These are phyloP conservation scores for Camelina neglecta DNA, from an alignment of 345 rosid genomes.

Conservation along the genomic window DNA sequence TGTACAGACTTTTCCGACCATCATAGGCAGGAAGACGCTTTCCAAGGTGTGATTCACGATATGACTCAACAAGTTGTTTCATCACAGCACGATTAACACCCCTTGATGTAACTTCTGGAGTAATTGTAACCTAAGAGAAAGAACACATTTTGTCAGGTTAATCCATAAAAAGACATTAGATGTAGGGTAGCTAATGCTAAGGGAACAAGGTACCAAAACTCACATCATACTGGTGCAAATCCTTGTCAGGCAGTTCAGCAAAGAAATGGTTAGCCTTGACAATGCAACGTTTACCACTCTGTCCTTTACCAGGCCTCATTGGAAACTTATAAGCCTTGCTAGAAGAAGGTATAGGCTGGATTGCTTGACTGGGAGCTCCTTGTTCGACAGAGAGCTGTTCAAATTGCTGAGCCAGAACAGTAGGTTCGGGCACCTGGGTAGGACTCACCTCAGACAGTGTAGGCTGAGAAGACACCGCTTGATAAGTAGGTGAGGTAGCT, in stretches of 20 bases:
- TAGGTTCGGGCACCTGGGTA: slow-evolving; percentile 51
- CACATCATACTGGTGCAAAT: slow-evolving; percentile 96
- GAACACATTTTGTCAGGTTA: slow-evolving; percentile 7
- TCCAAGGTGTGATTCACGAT: slow-evolving; percentile 82
- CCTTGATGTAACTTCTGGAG: slow-evolving; percentile 77
- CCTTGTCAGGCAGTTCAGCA: slow-evolving; percentile 88
- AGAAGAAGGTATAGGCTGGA: slow-evolving; percentile 70
- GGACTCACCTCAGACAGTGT: slow-evolving; percentile 62
- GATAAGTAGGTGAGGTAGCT: slow-evolving; percentile 74
- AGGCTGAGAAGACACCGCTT: slow-evolving; percentile 66
- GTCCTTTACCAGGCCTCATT: slow-evolving; percentile 81
- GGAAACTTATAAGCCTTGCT: slow-evolving; percentile 85
- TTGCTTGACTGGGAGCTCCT: slow-evolving; percentile 62
- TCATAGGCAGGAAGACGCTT: slow-evolving; percentile 95
- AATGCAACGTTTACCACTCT: slow-evolving; percentile 62
- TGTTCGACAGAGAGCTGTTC: slow-evolving; percentile 59
- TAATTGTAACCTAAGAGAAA: slow-evolving; percentile 68
- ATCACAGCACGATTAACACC: slow-evolving; percentile 91
- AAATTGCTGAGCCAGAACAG: slow-evolving; percentile 48
- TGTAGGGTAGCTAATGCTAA: background rate
- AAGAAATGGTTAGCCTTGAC: slow-evolving; percentile 98
- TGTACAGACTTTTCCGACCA: slow-evolving; percentile 90
- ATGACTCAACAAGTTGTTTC: slow-evolving; percentile 62
- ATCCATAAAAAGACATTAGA: slow-evolving; percentile 11
- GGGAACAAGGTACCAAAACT: slow-evolving; percentile 35